phyloP scores from a whole-genome alignment of 805 yeast species.

The Cyberlindnera maclurae region DNA sequence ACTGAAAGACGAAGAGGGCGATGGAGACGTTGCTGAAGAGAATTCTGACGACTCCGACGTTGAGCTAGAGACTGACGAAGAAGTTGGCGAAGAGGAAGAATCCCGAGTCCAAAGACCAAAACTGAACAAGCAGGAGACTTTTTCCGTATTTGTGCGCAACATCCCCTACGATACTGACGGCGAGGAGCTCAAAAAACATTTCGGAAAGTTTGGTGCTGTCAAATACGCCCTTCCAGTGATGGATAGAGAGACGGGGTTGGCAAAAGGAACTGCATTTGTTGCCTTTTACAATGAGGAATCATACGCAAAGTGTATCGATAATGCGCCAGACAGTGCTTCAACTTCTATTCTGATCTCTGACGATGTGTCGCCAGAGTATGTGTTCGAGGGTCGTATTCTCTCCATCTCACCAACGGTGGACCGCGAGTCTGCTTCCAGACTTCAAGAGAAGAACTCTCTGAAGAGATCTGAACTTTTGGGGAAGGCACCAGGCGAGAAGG shows the following conservation, averaged over 20 bases:
- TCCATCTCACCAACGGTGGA: conserved; percentile 82
- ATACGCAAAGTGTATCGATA: conserved; percentile 58
- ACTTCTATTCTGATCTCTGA: conserved; percentile 77
- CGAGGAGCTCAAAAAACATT: conserved; percentile 73
- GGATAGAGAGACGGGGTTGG: conserved; percentile 77
- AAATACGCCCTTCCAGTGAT: conserved; percentile 90
- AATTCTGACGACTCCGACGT: conserved; percentile 21
- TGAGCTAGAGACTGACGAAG: conserved; percentile 29
- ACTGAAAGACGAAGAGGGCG: conserved; percentile 22
- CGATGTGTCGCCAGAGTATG: conserved; percentile 84
- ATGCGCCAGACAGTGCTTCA: conserved; percentile 69
- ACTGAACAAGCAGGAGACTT: conserved; percentile 59
- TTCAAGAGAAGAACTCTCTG: conserved; percentile 65
- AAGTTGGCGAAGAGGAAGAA: conserved; percentile 24
- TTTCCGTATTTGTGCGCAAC: conserved; percentile 80
- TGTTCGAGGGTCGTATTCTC: conserved; percentile 85
- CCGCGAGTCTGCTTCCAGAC: conserved; percentile 68
- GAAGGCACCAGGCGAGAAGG: conserved; percentile 71
- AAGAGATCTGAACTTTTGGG: conserved; percentile 75
- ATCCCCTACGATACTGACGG: conserved; percentile 91
- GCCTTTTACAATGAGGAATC: conserved; percentile 64
- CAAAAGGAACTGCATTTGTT: conserved; percentile 93
- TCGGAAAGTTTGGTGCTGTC: conserved; percentile 74
- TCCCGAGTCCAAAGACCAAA: conserved; percentile 30
- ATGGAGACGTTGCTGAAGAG: conserved; percentile 23